Conservation (phyloP, 1,284 basidiomycete genomes). For the Mycosarcoma maydis region DNA sequence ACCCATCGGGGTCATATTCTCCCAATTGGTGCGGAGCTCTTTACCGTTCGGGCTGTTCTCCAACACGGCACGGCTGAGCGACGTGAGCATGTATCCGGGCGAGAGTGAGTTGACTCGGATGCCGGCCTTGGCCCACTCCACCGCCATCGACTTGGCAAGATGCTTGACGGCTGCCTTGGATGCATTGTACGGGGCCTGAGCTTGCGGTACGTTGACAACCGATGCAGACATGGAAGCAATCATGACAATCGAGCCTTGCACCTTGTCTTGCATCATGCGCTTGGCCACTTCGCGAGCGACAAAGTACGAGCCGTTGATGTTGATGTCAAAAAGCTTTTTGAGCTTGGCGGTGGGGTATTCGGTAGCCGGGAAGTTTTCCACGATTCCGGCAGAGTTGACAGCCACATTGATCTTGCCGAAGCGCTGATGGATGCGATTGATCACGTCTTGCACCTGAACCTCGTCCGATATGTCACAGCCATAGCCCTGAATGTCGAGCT, state of each 20-base stretch:
- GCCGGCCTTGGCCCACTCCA: slow-evolving; percentile 87
- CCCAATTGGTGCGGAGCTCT: slow-evolving; percentile 76
- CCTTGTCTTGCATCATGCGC: slow-evolving; percentile 71
- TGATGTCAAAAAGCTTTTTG: slow-evolving; percentile 80
- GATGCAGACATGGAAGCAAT: slow-evolving; percentile 87
- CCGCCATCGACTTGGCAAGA: slow-evolving; percentile 83
- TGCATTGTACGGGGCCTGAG: slow-evolving; percentile 95
- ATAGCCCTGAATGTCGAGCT: slow-evolving; percentile 79
- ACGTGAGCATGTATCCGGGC: slow-evolving; percentile 73
- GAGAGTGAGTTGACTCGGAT: slow-evolving; percentile 77
- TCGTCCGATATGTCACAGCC: slow-evolving; percentile 91
- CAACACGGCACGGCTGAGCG: slow-evolving; percentile 72
- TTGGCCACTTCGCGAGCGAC: slow-evolving; percentile 90
- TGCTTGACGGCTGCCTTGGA: slow-evolving; percentile 82
- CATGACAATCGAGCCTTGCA: slow-evolving; percentile 81
- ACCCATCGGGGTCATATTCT: slow-evolving; percentile 87
- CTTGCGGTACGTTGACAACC: slow-evolving; percentile 76
- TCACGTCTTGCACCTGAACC: slow-evolving; percentile 49
- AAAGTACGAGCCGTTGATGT: slow-evolving; percentile 84
- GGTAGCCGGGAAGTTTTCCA: slow-evolving; percentile 89
- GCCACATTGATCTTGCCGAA: slow-evolving; percentile 81
- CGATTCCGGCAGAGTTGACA: slow-evolving; percentile 74
- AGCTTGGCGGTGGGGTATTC: slow-evolving; percentile 74
- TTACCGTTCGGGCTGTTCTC: slow-evolving; percentile 69
- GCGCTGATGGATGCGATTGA: slow-evolving; percentile 67